Conservation (phyloP, 805 yeast species). For the Nakazawaea anatomiae region DNA sequence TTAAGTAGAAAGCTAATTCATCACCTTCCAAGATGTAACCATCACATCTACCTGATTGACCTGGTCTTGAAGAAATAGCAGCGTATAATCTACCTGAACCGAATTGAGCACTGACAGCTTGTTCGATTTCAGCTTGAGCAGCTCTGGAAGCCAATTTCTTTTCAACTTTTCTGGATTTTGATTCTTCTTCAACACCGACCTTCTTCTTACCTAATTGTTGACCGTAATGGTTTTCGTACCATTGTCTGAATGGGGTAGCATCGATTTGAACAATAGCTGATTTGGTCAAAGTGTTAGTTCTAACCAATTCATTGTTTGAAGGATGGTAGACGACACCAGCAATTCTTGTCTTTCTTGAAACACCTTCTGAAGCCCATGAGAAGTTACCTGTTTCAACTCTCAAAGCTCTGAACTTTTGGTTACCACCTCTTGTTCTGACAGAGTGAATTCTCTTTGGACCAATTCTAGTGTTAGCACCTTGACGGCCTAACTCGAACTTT, state of each 20-base stretch:
- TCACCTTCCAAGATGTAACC: constrained; percentile 99
- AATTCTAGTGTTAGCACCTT: constrained; percentile 98
- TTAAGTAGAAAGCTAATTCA: constrained; percentile 99
- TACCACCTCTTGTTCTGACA: constrained; percentile 99
- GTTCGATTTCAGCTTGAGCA: constrained; percentile 76
- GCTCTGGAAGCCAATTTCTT: constrained; percentile 94
- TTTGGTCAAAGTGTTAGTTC: constrained; percentile 99
- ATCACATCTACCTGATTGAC: constrained; percentile 99
- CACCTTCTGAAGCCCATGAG: constrained; percentile 99
- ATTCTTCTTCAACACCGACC: constrained; percentile 53
- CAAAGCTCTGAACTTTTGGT: constrained; percentile 99
- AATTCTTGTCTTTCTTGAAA: constrained; percentile 98
- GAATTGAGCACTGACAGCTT: constrained; percentile 93
- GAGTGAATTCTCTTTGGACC: constrained; percentile 98
- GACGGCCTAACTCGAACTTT: constrained; percentile 99
- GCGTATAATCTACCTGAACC: constrained; percentile 99
- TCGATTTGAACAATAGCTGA: constrained; percentile 98
- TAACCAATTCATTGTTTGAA: constrained; percentile 98
- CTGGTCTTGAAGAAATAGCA: constrained; percentile 98
- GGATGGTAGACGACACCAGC: constrained; percentile 98
- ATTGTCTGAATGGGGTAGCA: constrained; percentile 99
- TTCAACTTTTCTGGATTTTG: constrained; percentile 74
- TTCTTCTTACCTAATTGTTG: constrained; percentile 83
- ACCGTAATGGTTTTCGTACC: constrained; percentile 99
- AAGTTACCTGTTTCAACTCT: constrained; percentile 99